A percentile compares a stretch with the other conserved stretches of the same genome.
phyloP scores from a whole-genome alignment of 2,329 filamentous ascomycete genomes.

The Pseudogymnoascus sp. region DNA sequence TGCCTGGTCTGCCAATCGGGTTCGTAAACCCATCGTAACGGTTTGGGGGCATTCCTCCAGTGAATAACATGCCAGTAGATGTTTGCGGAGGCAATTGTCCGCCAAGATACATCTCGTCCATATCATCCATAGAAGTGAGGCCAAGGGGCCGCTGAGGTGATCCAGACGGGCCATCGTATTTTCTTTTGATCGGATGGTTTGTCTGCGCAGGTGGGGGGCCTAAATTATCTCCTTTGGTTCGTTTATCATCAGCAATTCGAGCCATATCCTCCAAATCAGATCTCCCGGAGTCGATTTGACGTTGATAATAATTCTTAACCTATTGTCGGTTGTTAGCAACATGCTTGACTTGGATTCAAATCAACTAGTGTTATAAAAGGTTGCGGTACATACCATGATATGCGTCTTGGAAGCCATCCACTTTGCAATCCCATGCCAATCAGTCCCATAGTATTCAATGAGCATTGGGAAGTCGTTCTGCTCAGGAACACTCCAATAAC shows the following conservation, averaged over 20 bases:
- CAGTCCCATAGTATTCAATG: conserved; percentile 66
- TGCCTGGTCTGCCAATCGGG: background rate
- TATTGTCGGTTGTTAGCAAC: conserved; percentile 31
- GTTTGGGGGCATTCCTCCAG: background rate
- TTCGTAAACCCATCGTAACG: background rate
- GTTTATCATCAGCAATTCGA: conserved; percentile 50
- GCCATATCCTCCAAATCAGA: conserved; percentile 53
- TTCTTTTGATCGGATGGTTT: conserved; percentile 41
- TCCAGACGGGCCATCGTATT: conserved; percentile 39
- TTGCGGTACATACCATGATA: conserved; percentile 59
- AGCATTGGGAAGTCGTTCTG: conserved; percentile 67
- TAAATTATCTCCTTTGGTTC: conserved; percentile 46
- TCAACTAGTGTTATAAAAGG: conserved; percentile 22
- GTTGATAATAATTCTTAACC: conserved; percentile 62
- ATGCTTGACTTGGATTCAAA: conserved; percentile 23
- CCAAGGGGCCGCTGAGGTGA: conserved; percentile 39
- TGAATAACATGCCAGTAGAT: conserved; percentile 13
- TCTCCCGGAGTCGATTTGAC: conserved; percentile 51
- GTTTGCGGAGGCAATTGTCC: conserved; percentile 9
- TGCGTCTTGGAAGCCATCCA: conserved; percentile 79
- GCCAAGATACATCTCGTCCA: conserved; percentile 32
- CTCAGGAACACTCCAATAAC: conserved; percentile 83
- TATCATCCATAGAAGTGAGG: conserved; percentile 34
- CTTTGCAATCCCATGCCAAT: conserved; percentile 66
- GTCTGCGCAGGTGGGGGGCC: conserved; percentile 52